These are phyloP conservation scores for Globisporangium yorkense DNA, from an alignment of 352 stramenopile genomes.

Conservation along the genomic window DNA sequence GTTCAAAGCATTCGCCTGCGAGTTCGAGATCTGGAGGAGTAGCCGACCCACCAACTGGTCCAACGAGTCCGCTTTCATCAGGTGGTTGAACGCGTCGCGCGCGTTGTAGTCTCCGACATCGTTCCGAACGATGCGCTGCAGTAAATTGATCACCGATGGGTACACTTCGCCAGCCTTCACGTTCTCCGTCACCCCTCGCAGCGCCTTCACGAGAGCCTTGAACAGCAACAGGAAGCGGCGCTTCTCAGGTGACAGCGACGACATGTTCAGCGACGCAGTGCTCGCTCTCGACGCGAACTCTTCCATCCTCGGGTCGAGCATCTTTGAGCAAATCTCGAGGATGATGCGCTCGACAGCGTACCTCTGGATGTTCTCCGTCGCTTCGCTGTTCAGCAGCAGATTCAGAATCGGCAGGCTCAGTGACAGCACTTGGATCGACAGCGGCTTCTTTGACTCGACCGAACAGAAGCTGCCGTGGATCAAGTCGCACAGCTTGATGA, in stretches of 20 bases:
- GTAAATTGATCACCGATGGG: slow-evolving; percentile 67
- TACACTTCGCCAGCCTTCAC: slow-evolving; percentile 67
- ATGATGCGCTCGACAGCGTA: slow-evolving; percentile 74
- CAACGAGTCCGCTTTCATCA: slow-evolving; percentile 72
- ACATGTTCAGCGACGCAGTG: slow-evolving; percentile 29
- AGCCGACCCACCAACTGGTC: slow-evolving; percentile 75
- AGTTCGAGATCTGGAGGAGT: slow-evolving; percentile 52
- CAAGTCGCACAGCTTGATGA: slow-evolving; percentile 63
- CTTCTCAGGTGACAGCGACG: slow-evolving; percentile 38
- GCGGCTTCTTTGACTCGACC: slow-evolving; percentile 49
- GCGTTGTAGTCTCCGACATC: slow-evolving; percentile 78
- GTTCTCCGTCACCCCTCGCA: slow-evolving; percentile 49
- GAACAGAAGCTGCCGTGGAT: slow-evolving; percentile 69
- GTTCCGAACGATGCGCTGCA: slow-evolving; percentile 76
- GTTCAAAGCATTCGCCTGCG: slow-evolving; percentile 49
- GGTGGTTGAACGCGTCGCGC: slow-evolving; percentile 57
- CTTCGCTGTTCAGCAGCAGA: slow-evolving; percentile 51
- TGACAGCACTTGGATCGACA: slow-evolving; percentile 66
- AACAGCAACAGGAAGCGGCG: slow-evolving; percentile 65
- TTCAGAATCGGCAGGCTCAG: slow-evolving; percentile 67
- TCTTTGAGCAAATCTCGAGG: slow-evolving; percentile 66
- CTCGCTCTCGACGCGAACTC: slow-evolving; percentile 40
- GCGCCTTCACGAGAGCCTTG: slow-evolving; percentile 61
- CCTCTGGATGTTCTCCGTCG: slow-evolving; percentile 56
- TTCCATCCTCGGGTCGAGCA: slow-evolving; percentile 67